Base-by-base conservation (phyloP, 1,139 yeast genomes). In the Saccharomyces hybrid region DNA sequence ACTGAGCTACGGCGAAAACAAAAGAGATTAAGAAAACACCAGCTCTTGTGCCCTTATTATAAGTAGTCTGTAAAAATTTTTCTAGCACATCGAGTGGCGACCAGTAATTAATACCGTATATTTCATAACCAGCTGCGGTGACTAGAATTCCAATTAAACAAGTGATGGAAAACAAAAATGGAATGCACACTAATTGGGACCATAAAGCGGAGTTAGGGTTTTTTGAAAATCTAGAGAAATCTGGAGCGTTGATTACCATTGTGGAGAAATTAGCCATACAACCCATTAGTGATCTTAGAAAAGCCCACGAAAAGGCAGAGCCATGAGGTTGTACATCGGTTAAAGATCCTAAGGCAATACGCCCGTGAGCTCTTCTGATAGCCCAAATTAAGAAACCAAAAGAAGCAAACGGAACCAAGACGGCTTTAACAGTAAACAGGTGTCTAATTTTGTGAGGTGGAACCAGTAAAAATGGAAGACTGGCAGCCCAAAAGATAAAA, bases 241-340 rank as follows among this genome's bases (percentile, higher is more conserved):
- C 97, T 0, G 96, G 96, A 20, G 95, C 86, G 71, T 90, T 90
- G 59, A 86, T 81, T 64, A 88, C 85, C 65, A 90, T 77, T 6
- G 96, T 87, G 5, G 96, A 95, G 65, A 89, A 89, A 71, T 88
- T 87, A 28, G 95, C 89, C 61, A 90, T 75, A 52, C 90, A 78
- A 68, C 85, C 84, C 89, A 89, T 85, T 46, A 84, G 74, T n/a
- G 90, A 80, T 63, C 80, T 79, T 55, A 90, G 79, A 70, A 88
- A 87, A 1, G 87, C 88, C 96, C 96, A 90, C n/a, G 65, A 58
- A 48, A 65, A 59, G 25, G 58, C 66, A 32, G 64, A 56, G 20
- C 68, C 67, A 25, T 60, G 58, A 49, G 65, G 66, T 32, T 58
- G 55, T 13, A 49, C 27, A 20, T 59, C 65, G 47, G 59, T 63